Evolutionary conservation across 176 grass and related monocot genomes (phyloP).

Genomic region (Cymbopogon citratus): DNA sequence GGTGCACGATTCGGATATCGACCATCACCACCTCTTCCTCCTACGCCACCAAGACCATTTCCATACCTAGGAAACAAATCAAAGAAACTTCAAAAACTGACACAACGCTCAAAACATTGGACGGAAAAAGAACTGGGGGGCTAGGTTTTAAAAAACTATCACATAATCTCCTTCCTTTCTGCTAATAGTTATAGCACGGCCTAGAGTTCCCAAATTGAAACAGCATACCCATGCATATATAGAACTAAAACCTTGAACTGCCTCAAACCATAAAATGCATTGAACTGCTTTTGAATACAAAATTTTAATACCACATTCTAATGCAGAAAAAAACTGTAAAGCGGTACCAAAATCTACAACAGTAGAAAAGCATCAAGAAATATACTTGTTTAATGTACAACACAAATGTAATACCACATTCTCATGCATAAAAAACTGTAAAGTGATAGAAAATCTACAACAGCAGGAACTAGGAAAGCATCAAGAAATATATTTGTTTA

Average conservation of each 20-base stretch:
- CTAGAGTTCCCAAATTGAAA: neutral
- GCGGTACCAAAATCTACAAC: neutral
- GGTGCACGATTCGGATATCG: conserved; percentile 49
- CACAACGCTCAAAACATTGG: neutral
- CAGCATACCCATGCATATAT: neutral
- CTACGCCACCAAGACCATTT: conserved; percentile 46
- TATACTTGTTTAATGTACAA: neutral
- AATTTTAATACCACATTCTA: neutral
- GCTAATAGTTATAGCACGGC: neutral
- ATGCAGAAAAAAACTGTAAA: neutral
- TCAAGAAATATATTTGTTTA: neutral
- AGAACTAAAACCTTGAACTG: neutral
- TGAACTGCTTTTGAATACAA: neutral
- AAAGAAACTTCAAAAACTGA: neutral
- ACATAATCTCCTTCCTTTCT: neutral
- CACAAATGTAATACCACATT: neutral
- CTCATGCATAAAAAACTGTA: neutral
- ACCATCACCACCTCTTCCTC: conserved; percentile 61
- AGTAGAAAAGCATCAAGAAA: neutral
- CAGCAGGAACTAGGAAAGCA: neutral
- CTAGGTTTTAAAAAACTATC: no score
- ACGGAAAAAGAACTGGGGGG: neutral
- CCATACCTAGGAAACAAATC: conserved; percentile 34
- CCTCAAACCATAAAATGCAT: neutral
- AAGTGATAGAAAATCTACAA: neutral